These are phyloP conservation scores for Artemisia annua DNA, from an alignment of 129 eudicot species.

Conservation along the genomic window DNA sequence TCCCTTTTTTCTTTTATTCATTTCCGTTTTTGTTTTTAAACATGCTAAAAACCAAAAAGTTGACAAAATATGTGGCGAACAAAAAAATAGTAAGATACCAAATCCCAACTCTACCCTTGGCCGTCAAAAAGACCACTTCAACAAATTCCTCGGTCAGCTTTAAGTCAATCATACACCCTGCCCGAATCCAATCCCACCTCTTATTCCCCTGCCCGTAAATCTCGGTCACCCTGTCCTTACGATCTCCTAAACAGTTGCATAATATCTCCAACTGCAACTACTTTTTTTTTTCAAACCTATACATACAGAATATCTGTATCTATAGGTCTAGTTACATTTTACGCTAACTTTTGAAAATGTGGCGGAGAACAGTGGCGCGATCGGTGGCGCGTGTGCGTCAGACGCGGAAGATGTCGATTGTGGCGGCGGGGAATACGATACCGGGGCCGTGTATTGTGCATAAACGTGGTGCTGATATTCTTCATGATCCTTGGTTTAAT, in stretches of 20 bases:
- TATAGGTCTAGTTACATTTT: background rate
- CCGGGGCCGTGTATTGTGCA: constrained; percentile 85
- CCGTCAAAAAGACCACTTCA: constrained; percentile 22
- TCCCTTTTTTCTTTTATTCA: too few species aligned
- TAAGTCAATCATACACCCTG: constrained; percentile 15
- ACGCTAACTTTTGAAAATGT: constrained; percentile 22
- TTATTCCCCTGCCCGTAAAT: constrained; percentile 36
- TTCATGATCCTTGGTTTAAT: constrained; percentile 99
- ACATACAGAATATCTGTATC: constrained; percentile 19
- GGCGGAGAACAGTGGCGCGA: constrained; percentile 51
- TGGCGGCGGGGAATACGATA: constrained; percentile 46
- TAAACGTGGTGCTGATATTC: constrained; percentile 97
- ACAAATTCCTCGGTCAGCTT: constrained; percentile 23
- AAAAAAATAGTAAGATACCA: background rate
- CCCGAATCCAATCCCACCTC: constrained; percentile 22
- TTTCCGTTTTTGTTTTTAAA: background rate
- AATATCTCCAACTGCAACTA: constrained; percentile 1
- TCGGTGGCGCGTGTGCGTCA: constrained; percentile 64
- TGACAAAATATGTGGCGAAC: constrained; percentile 31
- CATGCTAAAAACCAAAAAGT: constrained; percentile 14
- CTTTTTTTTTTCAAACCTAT: constrained; percentile 1
- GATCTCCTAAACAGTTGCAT: constrained; percentile 17
- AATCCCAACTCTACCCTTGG: constrained; percentile 23
- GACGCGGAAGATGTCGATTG: constrained; percentile 49
- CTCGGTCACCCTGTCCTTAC: constrained; percentile 32